These are phyloP conservation scores for Pythium graminicola DNA, from an alignment of 352 stramenopile species.

Conservation along the genomic window DNA sequence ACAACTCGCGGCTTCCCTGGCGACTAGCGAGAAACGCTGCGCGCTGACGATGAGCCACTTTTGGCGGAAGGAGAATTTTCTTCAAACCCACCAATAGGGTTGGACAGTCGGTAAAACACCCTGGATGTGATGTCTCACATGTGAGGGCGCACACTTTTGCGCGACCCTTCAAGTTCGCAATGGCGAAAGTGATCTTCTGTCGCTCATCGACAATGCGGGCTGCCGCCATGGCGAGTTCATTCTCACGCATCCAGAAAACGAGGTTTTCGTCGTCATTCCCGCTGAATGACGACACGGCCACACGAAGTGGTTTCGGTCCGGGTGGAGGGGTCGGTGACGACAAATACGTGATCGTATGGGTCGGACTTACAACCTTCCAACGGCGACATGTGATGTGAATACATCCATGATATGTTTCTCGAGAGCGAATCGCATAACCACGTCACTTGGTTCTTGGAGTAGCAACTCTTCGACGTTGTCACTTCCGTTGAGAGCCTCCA, in stretches of 20 bases:
- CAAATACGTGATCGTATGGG: background rate
- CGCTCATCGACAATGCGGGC: constrained; percentile 6
- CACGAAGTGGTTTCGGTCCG: background rate
- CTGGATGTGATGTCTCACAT: background rate
- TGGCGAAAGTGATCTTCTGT: constrained; percentile 9
- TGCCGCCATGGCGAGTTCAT: constrained; percentile 14
- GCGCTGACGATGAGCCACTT: constrained; percentile 16
- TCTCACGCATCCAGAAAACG: constrained; percentile 11
- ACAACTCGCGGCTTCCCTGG: constrained; percentile 17
- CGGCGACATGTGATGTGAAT: background rate
- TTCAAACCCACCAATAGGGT: background rate
- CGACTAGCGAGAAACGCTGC: constrained; percentile 12
- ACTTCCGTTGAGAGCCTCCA: background rate
- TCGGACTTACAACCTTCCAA: no score
- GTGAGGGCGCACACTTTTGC: constrained; percentile 17
- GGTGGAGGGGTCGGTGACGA: background rate
- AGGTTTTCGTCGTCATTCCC: constrained; percentile 14
- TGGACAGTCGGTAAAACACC: constrained; percentile 7
- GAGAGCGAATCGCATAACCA: constrained; percentile 3
- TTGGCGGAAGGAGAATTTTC: constrained; percentile 18
- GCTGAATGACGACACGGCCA: background rate
- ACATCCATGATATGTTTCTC: background rate
- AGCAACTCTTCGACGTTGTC: background rate
- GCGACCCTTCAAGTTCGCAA: constrained; percentile 12
- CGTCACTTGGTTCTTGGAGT: background rate